Evolutionary conservation across 331 rosid genomes (phyloP).

Genomic region (Spiraea crenata): DNA sequence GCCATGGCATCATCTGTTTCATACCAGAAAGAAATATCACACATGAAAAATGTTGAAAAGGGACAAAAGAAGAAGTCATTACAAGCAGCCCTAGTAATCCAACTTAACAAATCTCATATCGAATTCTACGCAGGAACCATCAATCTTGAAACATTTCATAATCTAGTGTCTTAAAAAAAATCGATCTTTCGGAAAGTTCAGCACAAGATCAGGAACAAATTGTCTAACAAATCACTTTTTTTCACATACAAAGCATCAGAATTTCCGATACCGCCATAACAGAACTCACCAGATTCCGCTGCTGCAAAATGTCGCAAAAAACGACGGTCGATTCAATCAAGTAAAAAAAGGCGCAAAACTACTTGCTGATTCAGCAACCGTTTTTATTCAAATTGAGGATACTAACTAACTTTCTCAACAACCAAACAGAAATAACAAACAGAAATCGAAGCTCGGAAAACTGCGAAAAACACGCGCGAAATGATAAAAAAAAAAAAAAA

Average conservation of each 20-base stretch:
- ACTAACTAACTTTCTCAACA: background rate
- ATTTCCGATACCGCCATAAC: no score
- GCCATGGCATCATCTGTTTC: slow-evolving; percentile 84
- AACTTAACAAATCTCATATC: background rate
- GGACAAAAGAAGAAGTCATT: background rate
- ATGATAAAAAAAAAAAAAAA: background rate
- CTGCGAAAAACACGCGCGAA: background rate
- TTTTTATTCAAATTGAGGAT: no score
- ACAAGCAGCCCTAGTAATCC: background rate
- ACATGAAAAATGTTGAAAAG: background rate
- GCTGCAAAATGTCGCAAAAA: no score
- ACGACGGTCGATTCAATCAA: no score
- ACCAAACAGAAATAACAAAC: background rate
- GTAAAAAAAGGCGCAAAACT: no score
- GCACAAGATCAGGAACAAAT: background rate
- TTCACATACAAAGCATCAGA: no score
- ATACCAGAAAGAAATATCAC: slow-evolving; percentile 5
- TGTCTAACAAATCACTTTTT: no score
- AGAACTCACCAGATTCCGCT: no score
- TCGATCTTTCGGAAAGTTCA: background rate
- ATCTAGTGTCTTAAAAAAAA: background rate
- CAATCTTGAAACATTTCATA: background rate
- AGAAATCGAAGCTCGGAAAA: background rate
- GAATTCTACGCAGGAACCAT: background rate
- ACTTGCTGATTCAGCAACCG: no score